Percentiles rank a stretch among this genome's conserved stretches.
Conservation (phyloP, 306 rosid genomes). For the Quercus glauca region DNA sequence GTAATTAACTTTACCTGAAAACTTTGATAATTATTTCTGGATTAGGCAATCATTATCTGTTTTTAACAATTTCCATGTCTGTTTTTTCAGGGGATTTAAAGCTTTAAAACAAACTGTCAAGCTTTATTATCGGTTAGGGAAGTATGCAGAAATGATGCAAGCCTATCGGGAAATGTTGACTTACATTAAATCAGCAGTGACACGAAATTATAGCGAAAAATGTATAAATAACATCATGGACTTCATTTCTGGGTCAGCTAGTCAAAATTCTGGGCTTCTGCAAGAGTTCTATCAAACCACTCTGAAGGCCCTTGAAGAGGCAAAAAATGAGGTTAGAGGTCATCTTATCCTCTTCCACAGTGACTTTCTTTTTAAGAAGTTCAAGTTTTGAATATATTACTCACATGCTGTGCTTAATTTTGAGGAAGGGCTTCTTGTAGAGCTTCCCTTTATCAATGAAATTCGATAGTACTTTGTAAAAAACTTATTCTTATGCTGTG, state of each 20-base stretch:
- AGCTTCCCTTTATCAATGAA: too few relatives aligned
- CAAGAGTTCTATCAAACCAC: constrained; percentile 97
- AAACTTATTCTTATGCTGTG: constrained; percentile 12
- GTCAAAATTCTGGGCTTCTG: constrained; percentile 86
- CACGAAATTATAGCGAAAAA: constrained; percentile 91
- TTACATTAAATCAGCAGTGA: constrained; percentile 92
- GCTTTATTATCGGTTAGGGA: constrained; percentile 87
- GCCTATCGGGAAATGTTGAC: constrained; percentile 97
- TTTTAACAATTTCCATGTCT: constrained; percentile 14
- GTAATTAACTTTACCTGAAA: constrained; percentile 1
- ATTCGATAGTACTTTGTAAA: too few relatives aligned
- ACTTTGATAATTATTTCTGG: background rate
- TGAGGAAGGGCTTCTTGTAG: too few relatives aligned
- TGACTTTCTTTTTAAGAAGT: background rate
- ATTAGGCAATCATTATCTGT: background rate
- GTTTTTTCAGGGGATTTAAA: constrained; percentile 81
- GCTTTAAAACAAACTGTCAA: constrained; percentile 97
- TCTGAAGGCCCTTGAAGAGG: constrained; percentile 93
- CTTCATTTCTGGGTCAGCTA: constrained; percentile 94
- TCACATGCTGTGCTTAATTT: background rate
- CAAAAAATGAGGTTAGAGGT: constrained; percentile 80
- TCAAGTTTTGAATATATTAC: constrained; percentile 14
- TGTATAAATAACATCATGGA: constrained; percentile 98
- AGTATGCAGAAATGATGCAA: constrained; percentile 94
- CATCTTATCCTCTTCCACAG: constrained; percentile 8